Base-by-base conservation (phyloP, 106 monocot genomes). In the Phalaenopsis equestris region DNA sequence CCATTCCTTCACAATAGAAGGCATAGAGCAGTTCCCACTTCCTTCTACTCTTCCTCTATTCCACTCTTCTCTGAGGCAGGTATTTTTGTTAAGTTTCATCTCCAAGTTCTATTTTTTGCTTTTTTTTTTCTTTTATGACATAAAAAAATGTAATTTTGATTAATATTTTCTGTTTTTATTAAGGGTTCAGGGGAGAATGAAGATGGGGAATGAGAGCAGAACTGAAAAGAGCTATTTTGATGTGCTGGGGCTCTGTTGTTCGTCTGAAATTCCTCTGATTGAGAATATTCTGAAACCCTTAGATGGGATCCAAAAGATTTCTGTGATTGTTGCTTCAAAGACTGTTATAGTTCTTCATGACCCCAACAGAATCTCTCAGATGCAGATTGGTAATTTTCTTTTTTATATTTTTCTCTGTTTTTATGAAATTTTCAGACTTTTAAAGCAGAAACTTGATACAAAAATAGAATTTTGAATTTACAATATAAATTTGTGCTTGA, bases 191-290 rank as follows among this genome's bases (percentile, higher is more conserved):
- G 41, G 41, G 64, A 47, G 65, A 48, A 61, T 16, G 78, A 12
- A 78, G 14, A 55, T 17, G 72, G 65, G 36, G 3, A 49, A 2
- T 18, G 81, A 70, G n/a, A 61, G 45, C 3, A 24, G 37, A 30
- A 23, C n/a, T n/a, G 84, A 93, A 48, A 96, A 92, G 89, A 96
- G 93, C 77, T 96, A 93, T 79, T 93, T 96, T 56, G 96, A 96
- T 79, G 96, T 96, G 9, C 38, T 96, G 65, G 96, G 96, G 3
- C 83, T 96, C 77, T 96, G 96, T 77, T 96, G 96, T 85, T 78
- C 96, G 9, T 88, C 93, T 17, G 96, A 96, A 67, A 89, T 90
- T 24, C 87, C 89, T 7, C 84, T 96, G 2, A 84, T 96, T 9
- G 93, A 93, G 89, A 93, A 84, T 58, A 91, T 93, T 46, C 79